Evolutionary conservation across 1,139 yeast species (phyloP).

Genomic region (Wickerhamomyces sp.): DNA sequence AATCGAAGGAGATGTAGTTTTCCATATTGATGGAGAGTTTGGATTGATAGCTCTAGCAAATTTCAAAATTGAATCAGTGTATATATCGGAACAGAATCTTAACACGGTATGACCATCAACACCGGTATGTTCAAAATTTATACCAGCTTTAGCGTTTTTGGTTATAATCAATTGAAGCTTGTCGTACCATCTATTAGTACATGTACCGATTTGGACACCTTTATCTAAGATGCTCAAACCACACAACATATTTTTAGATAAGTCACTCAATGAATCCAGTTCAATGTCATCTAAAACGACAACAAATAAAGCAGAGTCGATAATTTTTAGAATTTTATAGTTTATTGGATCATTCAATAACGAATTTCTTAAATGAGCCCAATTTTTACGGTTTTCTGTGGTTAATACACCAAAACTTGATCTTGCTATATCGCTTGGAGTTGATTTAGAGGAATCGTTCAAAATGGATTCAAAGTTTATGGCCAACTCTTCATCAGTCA

Average conservation of each 20-base stretch:
- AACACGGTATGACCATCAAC: constrained; percentile 94
- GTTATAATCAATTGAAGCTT: constrained; percentile 85
- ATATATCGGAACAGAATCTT: constrained; percentile 83
- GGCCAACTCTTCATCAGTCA: constrained; percentile 71
- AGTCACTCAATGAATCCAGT: constrained; percentile 59
- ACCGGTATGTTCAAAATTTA: constrained; percentile 92
- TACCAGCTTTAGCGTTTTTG: constrained; percentile 90
- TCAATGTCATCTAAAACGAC: constrained; percentile 78
- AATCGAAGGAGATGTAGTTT: constrained; percentile 43
- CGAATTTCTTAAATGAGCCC: constrained; percentile 70
- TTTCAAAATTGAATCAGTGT: constrained; percentile 82
- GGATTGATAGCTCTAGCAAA: constrained; percentile 83
- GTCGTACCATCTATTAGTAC: constrained; percentile 94
- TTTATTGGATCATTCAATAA: constrained; percentile 46
- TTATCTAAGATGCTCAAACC: constrained; percentile 75
- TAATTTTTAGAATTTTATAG: constrained; percentile 63
- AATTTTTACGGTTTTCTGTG: constrained; percentile 78
- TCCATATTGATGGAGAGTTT: constrained; percentile 79
- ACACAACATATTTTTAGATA: constrained; percentile 81
- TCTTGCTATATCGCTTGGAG: constrained; percentile 65
- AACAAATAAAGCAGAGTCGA: constrained; percentile 78
- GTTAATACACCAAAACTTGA: constrained; percentile 87
- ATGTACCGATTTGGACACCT: constrained; percentile 90
- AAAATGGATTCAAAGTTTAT: constrained; percentile 72
- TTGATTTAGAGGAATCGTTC: constrained; percentile 61